Evolutionary conservation across 2,329 filamentous ascomycete genomes (phyloP).

Genomic region (Leptosphaerulina australis): DNA sequence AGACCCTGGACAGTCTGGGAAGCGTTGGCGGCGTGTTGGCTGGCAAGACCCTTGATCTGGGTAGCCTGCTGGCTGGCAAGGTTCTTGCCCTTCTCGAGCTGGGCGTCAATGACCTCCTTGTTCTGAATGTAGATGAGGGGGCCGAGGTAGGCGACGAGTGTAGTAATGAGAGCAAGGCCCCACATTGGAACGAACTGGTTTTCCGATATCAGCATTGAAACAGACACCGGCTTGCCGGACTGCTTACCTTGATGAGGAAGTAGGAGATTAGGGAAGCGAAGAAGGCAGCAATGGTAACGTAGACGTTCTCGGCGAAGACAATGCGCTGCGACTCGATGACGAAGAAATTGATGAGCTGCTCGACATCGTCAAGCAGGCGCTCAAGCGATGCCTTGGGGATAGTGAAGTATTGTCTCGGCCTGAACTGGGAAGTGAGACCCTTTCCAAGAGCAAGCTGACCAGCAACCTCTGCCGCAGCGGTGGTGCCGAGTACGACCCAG

Average conservation of each 20-base stretch:
- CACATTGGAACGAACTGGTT: conserved; percentile 63
- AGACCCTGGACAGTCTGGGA: conserved; percentile 64
- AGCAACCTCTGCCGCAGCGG: conserved; percentile 62
- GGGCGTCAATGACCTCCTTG: conserved; percentile 67
- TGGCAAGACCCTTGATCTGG: conserved; percentile 65
- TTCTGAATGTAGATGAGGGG: conserved; percentile 70
- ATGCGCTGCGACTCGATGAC: conserved; percentile 71
- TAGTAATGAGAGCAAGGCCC: conserved; percentile 65
- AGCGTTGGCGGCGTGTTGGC: conserved; percentile 64
- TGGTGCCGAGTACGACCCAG: conserved; percentile 65
- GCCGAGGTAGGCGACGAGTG: conserved; percentile 62
- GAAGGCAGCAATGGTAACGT: conserved; percentile 65
- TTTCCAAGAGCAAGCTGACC: conserved; percentile 63
- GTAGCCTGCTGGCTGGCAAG: conserved; percentile 63
- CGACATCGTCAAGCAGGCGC: conserved; percentile 64
- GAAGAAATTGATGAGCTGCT: conserved; percentile 71
- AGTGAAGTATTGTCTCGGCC: conserved; percentile 69
- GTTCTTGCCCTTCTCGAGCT: conserved; percentile 61
- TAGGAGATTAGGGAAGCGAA: conserved; percentile 64
- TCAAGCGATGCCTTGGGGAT: conserved; percentile 69
- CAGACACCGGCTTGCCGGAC: neutral
- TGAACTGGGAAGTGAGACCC: conserved; percentile 65
- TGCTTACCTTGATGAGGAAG: conserved; percentile 63
- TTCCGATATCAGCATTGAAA: neutral
- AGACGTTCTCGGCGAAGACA: conserved; percentile 69